Evolutionary conservation across 257 asterid genomes (phyloP).

Genomic region (Ophiorrhiza pumila): DNA sequence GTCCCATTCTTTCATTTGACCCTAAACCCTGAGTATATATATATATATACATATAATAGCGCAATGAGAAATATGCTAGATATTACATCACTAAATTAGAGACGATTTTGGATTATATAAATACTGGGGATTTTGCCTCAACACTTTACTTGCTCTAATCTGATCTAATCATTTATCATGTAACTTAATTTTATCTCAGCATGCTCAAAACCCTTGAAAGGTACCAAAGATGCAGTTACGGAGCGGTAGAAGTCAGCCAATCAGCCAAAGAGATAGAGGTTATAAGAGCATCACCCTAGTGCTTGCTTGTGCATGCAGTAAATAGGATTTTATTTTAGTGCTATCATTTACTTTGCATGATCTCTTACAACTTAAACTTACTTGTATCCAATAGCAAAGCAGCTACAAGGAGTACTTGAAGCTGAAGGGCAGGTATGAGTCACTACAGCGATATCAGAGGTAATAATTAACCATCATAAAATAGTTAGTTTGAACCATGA

Average conservation of each 20-base stretch:
- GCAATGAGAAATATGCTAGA: background rate
- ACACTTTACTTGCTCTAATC: background rate
- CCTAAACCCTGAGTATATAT: background rate
- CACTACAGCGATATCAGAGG: constrained; percentile 91
- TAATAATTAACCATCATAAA: constrained; percentile 19
- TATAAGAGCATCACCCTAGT: background rate
- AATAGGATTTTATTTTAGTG: no score
- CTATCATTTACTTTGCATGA: background rate
- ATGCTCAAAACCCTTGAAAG: constrained; percentile 91
- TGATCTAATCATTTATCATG: background rate
- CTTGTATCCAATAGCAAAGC: constrained; percentile 48
- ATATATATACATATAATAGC: no score
- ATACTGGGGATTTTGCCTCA: background rate
- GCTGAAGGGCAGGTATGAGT: constrained; percentile 72
- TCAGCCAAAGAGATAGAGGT: constrained; percentile 75
- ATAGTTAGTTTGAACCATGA: background rate
- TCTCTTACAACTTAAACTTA: background rate
- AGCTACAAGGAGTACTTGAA: constrained; percentile 84
- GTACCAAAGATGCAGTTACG: constrained; percentile 90
- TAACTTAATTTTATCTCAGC: constrained; percentile 34
- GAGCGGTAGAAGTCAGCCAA: constrained; percentile 64
- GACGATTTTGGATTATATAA: background rate
- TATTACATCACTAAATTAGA: background rate
- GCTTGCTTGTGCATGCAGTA: background rate
- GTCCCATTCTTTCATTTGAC: background rate